These are phyloP conservation scores for Solanum stenotomum DNA, from an alignment of 257 asterid genomes.

Conservation along the genomic window DNA sequence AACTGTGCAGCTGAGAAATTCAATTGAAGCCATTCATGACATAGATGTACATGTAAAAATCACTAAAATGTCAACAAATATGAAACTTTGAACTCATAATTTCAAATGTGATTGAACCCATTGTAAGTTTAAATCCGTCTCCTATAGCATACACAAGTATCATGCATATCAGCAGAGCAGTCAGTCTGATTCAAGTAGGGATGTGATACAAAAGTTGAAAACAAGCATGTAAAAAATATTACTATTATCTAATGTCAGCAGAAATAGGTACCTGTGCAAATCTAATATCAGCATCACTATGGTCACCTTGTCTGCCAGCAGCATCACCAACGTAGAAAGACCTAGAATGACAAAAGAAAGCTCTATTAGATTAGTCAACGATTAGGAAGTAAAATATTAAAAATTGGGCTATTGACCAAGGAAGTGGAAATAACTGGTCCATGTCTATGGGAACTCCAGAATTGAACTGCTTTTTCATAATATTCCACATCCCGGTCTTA, in stretches of 20 bases:
- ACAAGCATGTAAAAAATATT: not conserved
- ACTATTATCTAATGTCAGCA: not conserved
- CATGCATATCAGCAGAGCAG: not conserved
- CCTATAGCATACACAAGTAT: not conserved
- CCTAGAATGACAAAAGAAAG: slow-evolving; percentile 26
- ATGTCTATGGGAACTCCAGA: slow-evolving; percentile 69
- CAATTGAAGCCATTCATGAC: not conserved
- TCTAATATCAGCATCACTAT: slow-evolving; percentile 80
- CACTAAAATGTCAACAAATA: not conserved
- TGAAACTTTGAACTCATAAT: not conserved
- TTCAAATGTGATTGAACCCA: not conserved
- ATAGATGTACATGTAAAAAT: not conserved
- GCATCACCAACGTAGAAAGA: slow-evolving; percentile 99
- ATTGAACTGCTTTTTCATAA: slow-evolving; percentile 85
- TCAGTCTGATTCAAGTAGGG: not conserved
- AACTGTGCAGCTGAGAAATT: no score
- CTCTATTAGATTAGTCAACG: not conserved
- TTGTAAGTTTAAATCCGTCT: not conserved
- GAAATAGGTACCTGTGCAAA: slow-evolving; percentile 65
- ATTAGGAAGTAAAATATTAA: not conserved
- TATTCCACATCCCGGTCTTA: slow-evolving; percentile 86
- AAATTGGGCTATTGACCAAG: not conserved
- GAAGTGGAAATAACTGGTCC: slow-evolving; percentile 45
- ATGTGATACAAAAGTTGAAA: not conserved
- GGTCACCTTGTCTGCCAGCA: slow-evolving; percentile 84